A percentile compares a stretch with the other conserved stretches of the same genome.
Evolutionary conservation across 306 rosid species (phyloP).

Genomic region (Rosa rugosa): DNA sequence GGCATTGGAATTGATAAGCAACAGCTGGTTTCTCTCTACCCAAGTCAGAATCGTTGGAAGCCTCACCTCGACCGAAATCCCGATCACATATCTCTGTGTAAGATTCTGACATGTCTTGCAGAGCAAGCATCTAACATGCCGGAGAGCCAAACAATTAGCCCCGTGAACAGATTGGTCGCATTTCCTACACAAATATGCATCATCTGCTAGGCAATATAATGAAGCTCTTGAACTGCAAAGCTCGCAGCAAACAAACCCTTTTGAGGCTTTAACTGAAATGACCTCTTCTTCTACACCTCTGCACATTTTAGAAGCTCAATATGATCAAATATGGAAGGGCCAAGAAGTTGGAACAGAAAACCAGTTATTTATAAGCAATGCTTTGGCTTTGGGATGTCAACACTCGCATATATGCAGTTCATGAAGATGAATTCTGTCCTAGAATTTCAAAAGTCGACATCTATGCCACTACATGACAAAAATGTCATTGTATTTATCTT

Average conservation of each 20-base stretch:
- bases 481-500: slow-evolving; percentile 26
- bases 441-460: slow-evolving; percentile 32
- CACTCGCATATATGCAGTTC: not conserved
- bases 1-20: slow-evolving; percentile 21
- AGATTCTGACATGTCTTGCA: slow-evolving; percentile 66
- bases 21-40: slow-evolving; percentile 22
- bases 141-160: slow-evolving; percentile 75
- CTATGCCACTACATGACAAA: slow-evolving; percentile 41
- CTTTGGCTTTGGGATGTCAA: slow-evolving; percentile 9
- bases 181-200: slow-evolving; percentile 67
- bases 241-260: slow-evolving; percentile 43
- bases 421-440: slow-evolving; percentile 30
- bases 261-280: not conserved
- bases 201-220: slow-evolving; percentile 71
- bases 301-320: slow-evolving; percentile 51
- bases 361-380: slow-evolving; percentile 6
- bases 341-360: slow-evolving; percentile 2
- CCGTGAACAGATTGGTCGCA: slow-evolving; percentile 73
- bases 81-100: slow-evolving; percentile 52
- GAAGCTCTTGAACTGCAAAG: slow-evolving; percentile 59
- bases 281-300: slow-evolving; percentile 45
- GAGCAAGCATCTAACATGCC: slow-evolving; percentile 69
- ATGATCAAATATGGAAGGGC: slow-evolving; percentile 11
- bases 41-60: slow-evolving; percentile 35
- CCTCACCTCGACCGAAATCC: slow-evolving; percentile 43